Evolutionary conservation across 1,284 basidiomycete genomes (phyloP), one percentile per base, ranked within the genome.

Genomic region (Lignosus rhinocerotis): DNA sequence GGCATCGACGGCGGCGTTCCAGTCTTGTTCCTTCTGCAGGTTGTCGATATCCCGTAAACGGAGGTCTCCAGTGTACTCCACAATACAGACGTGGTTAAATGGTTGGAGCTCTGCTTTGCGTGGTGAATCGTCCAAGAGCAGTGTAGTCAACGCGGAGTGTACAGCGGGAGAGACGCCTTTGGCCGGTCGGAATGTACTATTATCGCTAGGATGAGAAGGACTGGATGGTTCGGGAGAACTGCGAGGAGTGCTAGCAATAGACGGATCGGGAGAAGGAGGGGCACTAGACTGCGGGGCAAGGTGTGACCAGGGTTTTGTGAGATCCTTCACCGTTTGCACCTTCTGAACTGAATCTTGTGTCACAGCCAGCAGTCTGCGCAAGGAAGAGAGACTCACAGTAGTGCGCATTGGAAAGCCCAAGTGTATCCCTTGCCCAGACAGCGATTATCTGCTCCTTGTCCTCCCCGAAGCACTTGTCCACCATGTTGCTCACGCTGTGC

Each of bases 61-160:
- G 65, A 73, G 72, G 5, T 71, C 69, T 1, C 72, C 72, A 9
- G 78, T 75, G 67, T 92, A 93, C 68, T 93, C 91, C 2, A 76
- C 77, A 58, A 93, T 80, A 66, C 86, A 89, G 16, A 93, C 73
- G 66, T 93, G 91, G 68, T 90, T 93, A 75, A 82, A 89, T 0
- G 92, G 93, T 67, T 95, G 93, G 32, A 91, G 74, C 17, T 76
- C 78, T 0, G 91, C 92, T 70, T 95, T 95, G 44, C 78, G 77
- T 7, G 83, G 81, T 2, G 91, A 92, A 69, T 95, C 93, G 68
- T 95, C 93, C 14, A 95, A 78, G 16, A 95, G 80, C 17, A 95
- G 72, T 0, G 93, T 94, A 2, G 89, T 88, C 16, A 75, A 67
- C 0, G 87, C 82, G 0, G 85, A 87, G 66, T 91, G 87, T 1